Evolutionary conservation across 306 rosid species (phyloP).

Genomic region (Heteromeles arbutifolia): DNA sequence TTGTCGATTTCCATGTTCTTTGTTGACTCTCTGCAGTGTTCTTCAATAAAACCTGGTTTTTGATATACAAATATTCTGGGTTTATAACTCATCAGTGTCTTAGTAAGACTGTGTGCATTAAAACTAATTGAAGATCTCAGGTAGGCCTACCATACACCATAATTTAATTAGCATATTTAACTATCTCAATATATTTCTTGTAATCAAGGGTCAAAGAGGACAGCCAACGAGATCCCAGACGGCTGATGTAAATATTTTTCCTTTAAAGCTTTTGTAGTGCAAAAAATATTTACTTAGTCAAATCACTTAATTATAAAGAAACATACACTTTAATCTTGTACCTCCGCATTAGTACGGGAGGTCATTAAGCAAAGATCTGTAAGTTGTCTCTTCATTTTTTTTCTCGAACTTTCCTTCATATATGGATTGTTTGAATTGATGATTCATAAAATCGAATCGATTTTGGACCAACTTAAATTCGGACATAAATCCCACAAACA

Average conservation of each 20-base stretch:
- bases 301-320: background rate
- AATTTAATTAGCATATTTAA: background rate
- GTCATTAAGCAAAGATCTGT: background rate
- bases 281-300: background rate
- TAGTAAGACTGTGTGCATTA: background rate
- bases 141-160: background rate
- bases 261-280: constrained; percentile 16
- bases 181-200: background rate
- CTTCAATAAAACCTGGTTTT: background rate
- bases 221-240: constrained; percentile 32
- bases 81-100: constrained; percentile 5
- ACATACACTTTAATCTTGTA: background rate
- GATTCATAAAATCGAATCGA: too few species aligned
- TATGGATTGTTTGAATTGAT: background rate
- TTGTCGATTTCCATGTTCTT: constrained; percentile 49
- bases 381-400: background rate
- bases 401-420: background rate
- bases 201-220: constrained; percentile 14
- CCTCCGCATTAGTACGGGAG: background rate
- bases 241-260: constrained; percentile 18
- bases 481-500: too few species aligned
- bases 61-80: constrained; percentile 12
- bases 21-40: constrained; percentile 47
- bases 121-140: constrained; percentile 12
- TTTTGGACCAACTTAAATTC: too few species aligned